Conservation (phyloP, 78 protist genomes). For the Mantamonas sphyraenae region DNA sequence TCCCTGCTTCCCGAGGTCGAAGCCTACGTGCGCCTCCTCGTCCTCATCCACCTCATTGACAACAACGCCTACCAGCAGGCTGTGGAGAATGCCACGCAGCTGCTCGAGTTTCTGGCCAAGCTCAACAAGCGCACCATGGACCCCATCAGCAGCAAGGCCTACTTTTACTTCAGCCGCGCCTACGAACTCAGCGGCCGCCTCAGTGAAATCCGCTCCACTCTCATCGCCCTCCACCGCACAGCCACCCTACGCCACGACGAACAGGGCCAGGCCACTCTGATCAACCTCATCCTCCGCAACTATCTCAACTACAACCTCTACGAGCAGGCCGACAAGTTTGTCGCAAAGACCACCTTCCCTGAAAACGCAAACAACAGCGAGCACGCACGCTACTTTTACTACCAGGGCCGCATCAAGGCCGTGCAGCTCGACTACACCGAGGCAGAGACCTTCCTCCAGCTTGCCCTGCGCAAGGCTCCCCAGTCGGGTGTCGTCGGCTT, state of each 20-base stretch:
- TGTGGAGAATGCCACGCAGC: constrained; percentile 9
- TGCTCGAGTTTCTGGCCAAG: constrained; percentile 24
- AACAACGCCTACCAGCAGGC: constrained; percentile 20
- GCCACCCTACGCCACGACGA: constrained; percentile 70
- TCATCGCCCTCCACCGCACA: constrained; percentile 55
- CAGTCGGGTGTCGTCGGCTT: constrained; percentile 82
- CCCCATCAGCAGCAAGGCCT: constrained; percentile 50
- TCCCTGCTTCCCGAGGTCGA: constrained; percentile 57
- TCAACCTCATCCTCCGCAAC: constrained; percentile 76
- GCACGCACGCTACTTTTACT: constrained; percentile 83
- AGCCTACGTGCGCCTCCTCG: constrained; percentile 52
- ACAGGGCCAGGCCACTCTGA: constrained; percentile 45
- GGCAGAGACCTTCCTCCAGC: constrained; percentile 44
- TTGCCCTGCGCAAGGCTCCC: constrained; percentile 92
- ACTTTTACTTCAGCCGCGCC: constrained; percentile 57
- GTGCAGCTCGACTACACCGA: constrained; percentile 85
- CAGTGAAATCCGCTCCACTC: background rate
- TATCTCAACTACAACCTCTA: constrained; percentile 52
- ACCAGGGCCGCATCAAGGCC: constrained; percentile 78
- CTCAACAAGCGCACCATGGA: constrained; percentile 61
- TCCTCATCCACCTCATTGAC: constrained; percentile 59
- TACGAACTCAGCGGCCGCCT: constrained; percentile 1
- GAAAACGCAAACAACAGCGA: constrained; percentile 63
- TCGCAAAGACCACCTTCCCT: constrained; percentile 63
- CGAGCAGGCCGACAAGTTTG: constrained; percentile 82